Evolutionary conservation across 345 rosid genomes (phyloP), one percentile per base, ranked within the genome.

Genomic region (Populus alba): DNA sequence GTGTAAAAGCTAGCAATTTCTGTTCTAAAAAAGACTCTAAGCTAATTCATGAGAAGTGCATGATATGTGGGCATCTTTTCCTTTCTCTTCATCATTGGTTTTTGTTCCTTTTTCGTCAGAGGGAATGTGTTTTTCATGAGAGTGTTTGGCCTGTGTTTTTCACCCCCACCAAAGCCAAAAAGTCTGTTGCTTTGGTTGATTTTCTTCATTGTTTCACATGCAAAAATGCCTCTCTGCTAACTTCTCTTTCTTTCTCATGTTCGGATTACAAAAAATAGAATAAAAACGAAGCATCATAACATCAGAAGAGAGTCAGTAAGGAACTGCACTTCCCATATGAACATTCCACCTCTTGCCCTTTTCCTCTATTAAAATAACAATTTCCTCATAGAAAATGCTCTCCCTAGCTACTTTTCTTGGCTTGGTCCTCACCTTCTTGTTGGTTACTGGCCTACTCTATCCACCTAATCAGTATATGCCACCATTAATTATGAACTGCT

Each of bases 251-350:
- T 38, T 51, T 62, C 57, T 18, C 67, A 68, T 65, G 68, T 51
- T 75, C n/a, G 65, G 65, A 62, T 53, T 62, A 73, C 77, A 77
- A 77, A 69, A 83, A 85, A 75, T 76, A 79, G 82, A 82, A 82
- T 72, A 73, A 67, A 78, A 73, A 57, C 1, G 59, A 53, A 68
- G 43, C 71, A 68, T 38, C 29, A 38, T 68, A 68, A 33, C 9
- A 49, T 25, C n/a, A 57, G 65, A 45, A 80, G 22, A 80, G 22
- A 71, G 75, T 2, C 73, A 73, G 73, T 51, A 66, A 75, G 81
- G 27, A 81, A 76, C 76, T 80, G 79, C 82, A 80, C 62, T 73
- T 63, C 77, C 77, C 76, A 45, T 78, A 77, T 82, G 87, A 81
- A 38, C 18, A 70, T 82, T 80, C 80, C 84, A 79, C 78, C 71